Conservation (phyloP, 2,329 filamentous ascomycete species). For the Sarocladium brachiariae region DNA sequence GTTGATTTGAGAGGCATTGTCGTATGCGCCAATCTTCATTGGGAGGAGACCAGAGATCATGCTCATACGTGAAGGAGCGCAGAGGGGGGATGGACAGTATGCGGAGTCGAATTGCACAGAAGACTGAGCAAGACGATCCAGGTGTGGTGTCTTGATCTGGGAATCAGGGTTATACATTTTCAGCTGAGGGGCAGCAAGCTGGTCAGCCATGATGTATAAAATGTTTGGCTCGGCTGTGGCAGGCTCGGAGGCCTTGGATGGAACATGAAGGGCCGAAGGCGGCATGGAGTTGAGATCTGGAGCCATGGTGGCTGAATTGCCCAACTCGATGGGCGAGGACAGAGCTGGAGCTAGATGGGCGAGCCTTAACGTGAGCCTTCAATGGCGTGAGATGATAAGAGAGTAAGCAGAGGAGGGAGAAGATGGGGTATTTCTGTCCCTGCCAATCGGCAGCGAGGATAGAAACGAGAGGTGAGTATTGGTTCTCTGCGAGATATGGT, state of each 20-base stretch:
- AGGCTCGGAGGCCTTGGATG: conserved; percentile 14
- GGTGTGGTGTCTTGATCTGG: conserved; percentile 85
- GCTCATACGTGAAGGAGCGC: conserved; percentile 86
- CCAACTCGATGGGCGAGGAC: background rate
- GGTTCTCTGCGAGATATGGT: conserved; percentile 3
- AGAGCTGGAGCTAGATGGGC: conserved; percentile 4
- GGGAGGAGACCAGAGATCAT: conserved; percentile 90
- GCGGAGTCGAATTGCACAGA: conserved; percentile 90
- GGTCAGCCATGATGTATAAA: conserved; percentile 90
- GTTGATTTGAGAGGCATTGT: conserved; percentile 80
- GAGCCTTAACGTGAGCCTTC: conserved; percentile 5
- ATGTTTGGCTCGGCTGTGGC: conserved; percentile 33
- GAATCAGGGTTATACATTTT: conserved; percentile 88
- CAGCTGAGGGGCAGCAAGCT: conserved; percentile 82
- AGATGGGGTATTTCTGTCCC: background rate
- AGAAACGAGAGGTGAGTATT: conserved; percentile 2
- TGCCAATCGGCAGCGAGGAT: background rate
- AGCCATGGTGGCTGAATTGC: conserved; percentile 49
- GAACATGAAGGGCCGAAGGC: conserved; percentile 36
- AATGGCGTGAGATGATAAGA: background rate
- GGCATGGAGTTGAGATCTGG: conserved; percentile 70
- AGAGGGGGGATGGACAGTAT: conserved; percentile 90
- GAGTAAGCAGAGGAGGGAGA: too few relatives aligned
- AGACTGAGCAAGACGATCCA: conserved; percentile 72
- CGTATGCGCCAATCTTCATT: conserved; percentile 85